Percentiles rank a stretch among this genome's conserved stretches.
Conservation (phyloP, 768 basidiomycete genomes). For the Imleria badia region DNA sequence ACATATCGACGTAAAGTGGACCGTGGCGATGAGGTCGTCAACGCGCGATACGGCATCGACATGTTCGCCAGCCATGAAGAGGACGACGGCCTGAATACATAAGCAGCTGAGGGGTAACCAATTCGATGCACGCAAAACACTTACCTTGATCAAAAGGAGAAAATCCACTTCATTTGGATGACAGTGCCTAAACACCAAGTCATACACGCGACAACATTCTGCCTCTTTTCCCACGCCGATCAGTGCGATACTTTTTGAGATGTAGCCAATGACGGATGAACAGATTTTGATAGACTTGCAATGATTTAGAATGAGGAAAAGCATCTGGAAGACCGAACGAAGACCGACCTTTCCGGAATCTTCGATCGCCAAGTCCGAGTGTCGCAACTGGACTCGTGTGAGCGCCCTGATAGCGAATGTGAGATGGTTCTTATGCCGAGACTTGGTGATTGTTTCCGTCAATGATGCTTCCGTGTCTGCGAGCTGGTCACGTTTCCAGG, state of each 20-base stretch:
- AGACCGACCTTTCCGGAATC: not conserved
- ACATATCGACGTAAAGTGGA: not conserved
- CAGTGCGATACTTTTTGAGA: too few species aligned
- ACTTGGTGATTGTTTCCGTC: not conserved
- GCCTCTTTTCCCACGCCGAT: too few species aligned
- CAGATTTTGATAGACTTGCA: too few species aligned
- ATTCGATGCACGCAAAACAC: too few species aligned
- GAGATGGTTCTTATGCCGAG: not conserved
- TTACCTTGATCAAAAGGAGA: too few species aligned
- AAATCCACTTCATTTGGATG: too few species aligned
- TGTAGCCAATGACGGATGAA: too few species aligned
- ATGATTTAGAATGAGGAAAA: not conserved
- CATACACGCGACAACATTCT: too few species aligned
- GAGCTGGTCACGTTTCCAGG: not conserved
- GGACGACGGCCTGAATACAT: constrained; percentile 1
- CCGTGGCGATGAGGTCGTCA: not conserved
- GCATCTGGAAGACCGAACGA: not conserved
- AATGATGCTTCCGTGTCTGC: not conserved
- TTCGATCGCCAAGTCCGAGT: not conserved
- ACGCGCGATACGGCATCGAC: constrained; percentile 6
- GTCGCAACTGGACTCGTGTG: not conserved
- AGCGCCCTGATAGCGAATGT: not conserved
- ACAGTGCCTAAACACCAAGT: too few species aligned
- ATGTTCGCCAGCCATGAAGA: not conserved
- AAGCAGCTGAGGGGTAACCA: too few species aligned